Conservation (phyloP, 345 rosid genomes). For the Salix arbutifolia region DNA sequence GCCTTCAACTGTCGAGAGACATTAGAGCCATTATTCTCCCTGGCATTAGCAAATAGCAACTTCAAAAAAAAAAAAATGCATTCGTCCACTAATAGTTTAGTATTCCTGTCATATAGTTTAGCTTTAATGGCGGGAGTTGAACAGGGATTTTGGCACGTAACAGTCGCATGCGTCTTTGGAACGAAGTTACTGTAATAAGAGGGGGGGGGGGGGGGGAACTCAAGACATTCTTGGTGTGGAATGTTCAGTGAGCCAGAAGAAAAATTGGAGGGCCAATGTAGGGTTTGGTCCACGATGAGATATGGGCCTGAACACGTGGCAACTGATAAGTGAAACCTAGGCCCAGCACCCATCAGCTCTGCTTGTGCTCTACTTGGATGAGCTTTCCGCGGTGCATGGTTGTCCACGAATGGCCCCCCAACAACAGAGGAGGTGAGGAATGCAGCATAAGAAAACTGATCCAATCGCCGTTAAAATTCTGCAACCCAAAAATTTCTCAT, state of each 20-base stretch:
- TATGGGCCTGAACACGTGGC: background rate
- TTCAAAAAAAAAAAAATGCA: background rate
- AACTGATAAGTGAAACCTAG: too few relatives aligned
- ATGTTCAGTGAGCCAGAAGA: conserved; percentile 29
- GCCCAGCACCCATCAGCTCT: background rate
- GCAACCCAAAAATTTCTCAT: background rate
- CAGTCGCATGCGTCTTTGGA: conserved; percentile 29
- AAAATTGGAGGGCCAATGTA: conserved; percentile 37
- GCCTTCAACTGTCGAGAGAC: background rate
- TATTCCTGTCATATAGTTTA: background rate
- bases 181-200: conserved; percentile 33
- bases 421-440: too few relatives aligned
- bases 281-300: background rate
- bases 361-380: background rate
- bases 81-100: background rate
- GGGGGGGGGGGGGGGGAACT: conserved; percentile 25
- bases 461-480: background rate
- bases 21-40: background rate
- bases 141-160: conserved; percentile 65
- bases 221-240: background rate
- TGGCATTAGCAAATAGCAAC: background rate
- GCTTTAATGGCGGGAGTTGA: conserved; percentile 42
- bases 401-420: too few relatives aligned
- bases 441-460: background rate
- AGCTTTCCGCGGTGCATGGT: background rate